phyloP scores from a whole-genome alignment of 2,329 filamentous ascomycete genomes.

The Stemphylium beticola region DNA sequence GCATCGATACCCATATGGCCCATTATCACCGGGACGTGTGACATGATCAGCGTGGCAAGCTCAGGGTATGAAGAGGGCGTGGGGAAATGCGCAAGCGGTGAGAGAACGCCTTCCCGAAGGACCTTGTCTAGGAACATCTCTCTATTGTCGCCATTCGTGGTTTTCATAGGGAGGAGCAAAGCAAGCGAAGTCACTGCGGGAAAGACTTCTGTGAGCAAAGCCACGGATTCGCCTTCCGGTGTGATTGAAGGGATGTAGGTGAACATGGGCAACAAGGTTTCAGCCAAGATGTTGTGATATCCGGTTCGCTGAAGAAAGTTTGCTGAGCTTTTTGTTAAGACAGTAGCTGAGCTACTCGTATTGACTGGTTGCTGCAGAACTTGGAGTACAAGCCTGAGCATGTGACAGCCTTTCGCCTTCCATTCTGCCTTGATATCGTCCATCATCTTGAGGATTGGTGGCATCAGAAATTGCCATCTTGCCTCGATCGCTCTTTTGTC shows the following conservation, averaged over 20 bases:
- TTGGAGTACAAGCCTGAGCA: constrained; percentile 62
- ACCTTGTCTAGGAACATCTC: constrained; percentile 52
- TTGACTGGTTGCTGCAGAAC: constrained; percentile 30
- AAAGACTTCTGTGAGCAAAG: constrained; percentile 70
- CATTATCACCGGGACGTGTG: constrained; percentile 58
- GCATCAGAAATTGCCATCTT: constrained; percentile 72
- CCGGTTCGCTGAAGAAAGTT: constrained; percentile 60
- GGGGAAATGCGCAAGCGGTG: constrained; percentile 61
- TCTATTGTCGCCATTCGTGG: constrained; percentile 14
- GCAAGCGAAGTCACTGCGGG: constrained; percentile 67
- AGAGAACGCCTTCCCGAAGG: constrained; percentile 52
- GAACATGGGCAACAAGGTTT: constrained; percentile 74
- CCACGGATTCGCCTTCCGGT: constrained; percentile 71
- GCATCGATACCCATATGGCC: constrained; percentile 65
- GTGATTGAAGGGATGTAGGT: constrained; percentile 79
- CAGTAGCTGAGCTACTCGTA: constrained; percentile 25
- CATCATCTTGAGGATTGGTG: constrained; percentile 71
- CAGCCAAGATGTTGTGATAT: constrained; percentile 70
- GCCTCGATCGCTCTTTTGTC: constrained; percentile 59
- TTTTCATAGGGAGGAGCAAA: constrained; percentile 15
- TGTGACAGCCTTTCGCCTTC: constrained; percentile 62
- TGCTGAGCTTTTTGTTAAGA: constrained; percentile 47
- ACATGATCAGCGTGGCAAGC: constrained; percentile 64
- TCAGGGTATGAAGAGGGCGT: constrained; percentile 57
- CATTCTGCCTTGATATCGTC: constrained; percentile 66